A percentile compares a stretch with the other conserved stretches of the same genome.
These are phyloP conservation scores for Lichtheimia hyalospora DNA, from an alignment of 371 early-diverging fungal genomes.

Conservation along the genomic window DNA sequence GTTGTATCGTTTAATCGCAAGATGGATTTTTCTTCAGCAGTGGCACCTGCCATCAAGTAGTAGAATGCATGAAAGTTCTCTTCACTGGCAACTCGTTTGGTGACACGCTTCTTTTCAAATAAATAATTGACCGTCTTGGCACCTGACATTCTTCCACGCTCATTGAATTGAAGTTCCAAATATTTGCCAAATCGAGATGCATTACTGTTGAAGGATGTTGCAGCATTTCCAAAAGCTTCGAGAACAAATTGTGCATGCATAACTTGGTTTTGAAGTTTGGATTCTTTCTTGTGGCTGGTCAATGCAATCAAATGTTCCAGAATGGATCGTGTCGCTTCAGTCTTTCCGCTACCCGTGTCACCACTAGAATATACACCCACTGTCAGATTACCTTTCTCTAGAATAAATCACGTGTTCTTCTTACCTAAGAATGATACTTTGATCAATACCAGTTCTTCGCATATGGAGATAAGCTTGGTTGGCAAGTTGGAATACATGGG, in stretches of 20 bases:
- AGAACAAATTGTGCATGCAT: conserved; percentile 73
- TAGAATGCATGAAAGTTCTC: conserved; percentile 95
- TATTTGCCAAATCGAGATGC: conserved; percentile 93
- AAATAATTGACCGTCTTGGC: conserved; percentile 90
- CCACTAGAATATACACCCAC: conserved; percentile 63
- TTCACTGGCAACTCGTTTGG: conserved; percentile 56
- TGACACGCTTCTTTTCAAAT: conserved; percentile 83
- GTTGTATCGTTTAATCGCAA: conserved; percentile 36
- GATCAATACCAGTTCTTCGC: conserved; percentile 85
- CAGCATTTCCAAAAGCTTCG: conserved; percentile 89
- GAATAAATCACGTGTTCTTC: background rate
- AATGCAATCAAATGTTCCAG: conserved; percentile 72
- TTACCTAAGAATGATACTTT: conserved; percentile 71
- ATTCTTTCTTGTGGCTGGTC: conserved; percentile 79
- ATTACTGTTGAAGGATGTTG: conserved; percentile 71
- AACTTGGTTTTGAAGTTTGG: conserved; percentile 75
- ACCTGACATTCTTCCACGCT: conserved; percentile 84
- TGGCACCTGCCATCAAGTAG: conserved; percentile 65
- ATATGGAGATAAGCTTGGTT: conserved; percentile 75
- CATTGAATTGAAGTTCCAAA: conserved; percentile 90
- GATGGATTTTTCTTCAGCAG: conserved; percentile 35
- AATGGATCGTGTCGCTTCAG: conserved; percentile 64
- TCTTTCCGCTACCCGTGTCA: conserved; percentile 90
- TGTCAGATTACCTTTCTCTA: too few species aligned
- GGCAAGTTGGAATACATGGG: conserved; percentile 86